A percentile compares a stretch with the other conserved stretches of the same genome.
Conservation (phyloP, 2,329 filamentous ascomycete genomes). For the Hymenotorrendiella dingleyae region DNA sequence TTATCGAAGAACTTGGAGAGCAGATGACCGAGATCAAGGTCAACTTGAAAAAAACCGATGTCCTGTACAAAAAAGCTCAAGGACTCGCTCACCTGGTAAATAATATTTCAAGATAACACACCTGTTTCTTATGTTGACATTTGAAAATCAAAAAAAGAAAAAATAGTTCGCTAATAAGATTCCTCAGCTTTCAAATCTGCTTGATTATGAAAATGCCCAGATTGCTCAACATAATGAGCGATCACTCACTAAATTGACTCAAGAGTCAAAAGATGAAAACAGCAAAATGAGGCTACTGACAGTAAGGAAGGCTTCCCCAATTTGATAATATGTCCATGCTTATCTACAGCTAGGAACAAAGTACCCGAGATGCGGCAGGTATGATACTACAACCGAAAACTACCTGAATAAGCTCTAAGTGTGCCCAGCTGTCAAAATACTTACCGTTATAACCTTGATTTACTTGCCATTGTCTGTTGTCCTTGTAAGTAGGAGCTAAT, state of each 20-base stretch:
- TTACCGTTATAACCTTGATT: conserved; percentile 9
- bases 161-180: background rate
- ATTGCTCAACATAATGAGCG: conserved; percentile 10
- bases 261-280: conserved; percentile 14
- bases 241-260: conserved; percentile 5
- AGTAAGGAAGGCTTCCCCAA: conserved; percentile 6
- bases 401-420: background rate
- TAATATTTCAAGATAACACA: too few relatives aligned
- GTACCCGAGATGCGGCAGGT: conserved; percentile 13
- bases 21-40: conserved; percentile 7
- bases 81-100: conserved; percentile 12
- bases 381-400: background rate
- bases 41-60: conserved; percentile 9
- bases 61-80: conserved; percentile 9
- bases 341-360: conserved; percentile 6
- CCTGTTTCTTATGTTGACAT: too few relatives aligned
- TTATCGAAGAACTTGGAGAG: conserved; percentile 10
- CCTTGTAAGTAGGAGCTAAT: background rate
- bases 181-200: conserved; percentile 11
- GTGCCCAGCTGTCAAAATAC: conserved; percentile 10
- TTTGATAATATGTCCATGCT: too few relatives aligned
- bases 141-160: background rate
- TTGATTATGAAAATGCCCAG: conserved; percentile 15
- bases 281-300: conserved; percentile 13
- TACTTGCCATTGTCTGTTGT: background rate